A percentile compares a stretch with the other conserved stretches of the same genome.
Evolutionary conservation across 768 basidiomycete species (phyloP).

Genomic region (Collybia nuda): DNA sequence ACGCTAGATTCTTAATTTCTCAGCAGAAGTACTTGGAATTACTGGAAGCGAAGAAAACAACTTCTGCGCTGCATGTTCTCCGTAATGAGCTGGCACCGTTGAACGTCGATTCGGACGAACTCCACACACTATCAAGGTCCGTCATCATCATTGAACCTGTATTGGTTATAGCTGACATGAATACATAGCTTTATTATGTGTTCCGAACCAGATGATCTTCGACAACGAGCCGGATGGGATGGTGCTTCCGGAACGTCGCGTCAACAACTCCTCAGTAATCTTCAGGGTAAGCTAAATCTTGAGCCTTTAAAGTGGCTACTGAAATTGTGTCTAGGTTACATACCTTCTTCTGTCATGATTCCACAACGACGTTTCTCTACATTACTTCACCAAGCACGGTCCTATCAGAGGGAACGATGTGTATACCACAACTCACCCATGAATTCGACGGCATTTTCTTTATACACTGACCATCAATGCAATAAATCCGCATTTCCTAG

Average conservation of each 20-base stretch:
- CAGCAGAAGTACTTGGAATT: slow-evolving; percentile 97
- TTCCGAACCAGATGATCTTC: slow-evolving; percentile 78
- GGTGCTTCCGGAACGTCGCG: slow-evolving; percentile 83
- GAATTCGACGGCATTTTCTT: slow-evolving; percentile 62
- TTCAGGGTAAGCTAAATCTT: slow-evolving; percentile 66
- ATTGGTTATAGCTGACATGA: slow-evolving; percentile 2
- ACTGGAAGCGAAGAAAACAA: slow-evolving; percentile 78
- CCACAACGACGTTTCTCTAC: slow-evolving; percentile 86
- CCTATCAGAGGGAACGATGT: slow-evolving; percentile 78
- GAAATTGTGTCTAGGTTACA: slow-evolving; percentile 56
- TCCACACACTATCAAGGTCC: slow-evolving; percentile 89
- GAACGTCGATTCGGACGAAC: slow-evolving; percentile 73
- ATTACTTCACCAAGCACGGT: slow-evolving; percentile 81
- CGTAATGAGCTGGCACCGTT: slow-evolving; percentile 87
- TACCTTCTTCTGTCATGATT: slow-evolving; percentile 91
- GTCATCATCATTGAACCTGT: slow-evolving; percentile 8
- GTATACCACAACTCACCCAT: slow-evolving; percentile 81
- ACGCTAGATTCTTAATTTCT: slow-evolving; percentile 83
- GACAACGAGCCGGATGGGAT: slow-evolving; percentile 84
- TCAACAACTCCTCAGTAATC: slow-evolving; percentile 65
- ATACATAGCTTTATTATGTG: slow-evolving; percentile 85
- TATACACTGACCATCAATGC: slow-evolving; percentile 87
- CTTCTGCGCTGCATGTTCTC: slow-evolving; percentile 80
- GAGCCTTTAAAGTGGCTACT: slow-evolving; percentile 4
- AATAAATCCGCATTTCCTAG: slow-evolving; percentile 80